Base-by-base conservation (phyloP, 129 eudicot genomes). In the Lactuca saligna region DNA sequence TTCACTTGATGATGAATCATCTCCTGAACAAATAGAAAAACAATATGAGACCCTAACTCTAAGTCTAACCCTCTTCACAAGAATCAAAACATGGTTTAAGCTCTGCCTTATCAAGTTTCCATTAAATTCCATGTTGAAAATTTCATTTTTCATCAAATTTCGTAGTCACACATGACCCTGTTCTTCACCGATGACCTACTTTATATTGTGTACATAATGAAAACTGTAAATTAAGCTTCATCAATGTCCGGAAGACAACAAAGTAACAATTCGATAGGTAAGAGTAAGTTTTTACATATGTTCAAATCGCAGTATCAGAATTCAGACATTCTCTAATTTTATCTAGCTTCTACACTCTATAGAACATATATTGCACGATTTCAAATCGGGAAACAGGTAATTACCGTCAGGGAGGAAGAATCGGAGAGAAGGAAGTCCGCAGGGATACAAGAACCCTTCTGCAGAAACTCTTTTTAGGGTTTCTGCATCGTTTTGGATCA, bases 371-470 rank as follows among this genome's bases (percentile, higher is more conserved):
- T 42, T 34, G 58, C 68, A n/a, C 15, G 46, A 66, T 53, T 67
- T 37, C 67, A 74, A 31, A 74, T 65, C 8, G 41, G 5, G 13
- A 65, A 48, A 74, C 65, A 65, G 5, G 31, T 16, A 67, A 68
- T 60, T 79, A 88, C 97, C 97, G n/a, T 91, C 96, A 66, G 96
- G 96, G 29, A 91, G 83, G 82, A 87, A 85, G 72, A 91, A 83
- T 3, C 76, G 73, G 61, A 87, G 86, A 57, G 77, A 85, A 73
- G 97, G 93, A 44, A 87, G 82, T 32, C 96, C 96, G 48, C 82
- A 83, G 2, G 93, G 97, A 76, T 83, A 78, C 20, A 88, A 42
- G 69, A 83, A 73, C 5, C 80, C 88, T 55, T 82, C 79, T 17
- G 74, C 58, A 39, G 76, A 65, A 32, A 76, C 72, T 54, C 73